Evolutionary conservation across 2,329 filamentous ascomycete genomes (phyloP), one percentile per base, ranked within the genome.

Genomic region (Cylindrodendrum hubeiense): DNA sequence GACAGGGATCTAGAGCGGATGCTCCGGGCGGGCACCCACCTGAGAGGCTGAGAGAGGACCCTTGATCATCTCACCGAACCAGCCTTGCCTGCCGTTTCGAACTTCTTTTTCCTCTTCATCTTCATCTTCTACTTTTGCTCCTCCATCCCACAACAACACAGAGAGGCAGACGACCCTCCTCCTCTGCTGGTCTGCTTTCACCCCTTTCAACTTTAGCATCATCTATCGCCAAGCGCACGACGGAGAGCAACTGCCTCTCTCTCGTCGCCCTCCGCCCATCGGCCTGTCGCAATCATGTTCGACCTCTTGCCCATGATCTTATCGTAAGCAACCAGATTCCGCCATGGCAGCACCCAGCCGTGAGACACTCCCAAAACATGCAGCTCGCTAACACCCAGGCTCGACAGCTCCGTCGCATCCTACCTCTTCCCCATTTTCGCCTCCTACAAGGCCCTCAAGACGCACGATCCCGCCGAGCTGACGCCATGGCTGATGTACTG

Each of bases 401-500:
- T 50, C 39, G 57, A 56, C 78, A 97, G 94, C 78, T 95, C 93
- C 68, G 81, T 95, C 78, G 90, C 93, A 64, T 97, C 95, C 61
- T 94, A 97, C 77, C 90, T 98, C 77, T 97, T 98, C 79, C 96
- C 96, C 55, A 90, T 98, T 69, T 98, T 97, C 83, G 95, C 95
- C 71, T 97, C 95, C 69, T 98, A 98, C 87, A 98, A 98, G 85
- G 95, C 96, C 52, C 91, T 99, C 77, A 95, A 96, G 82, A 95
- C 94, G 17, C 92, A 92, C 56, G 93, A 98, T 79, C 94, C 95
- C 2, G 91, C 93, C 39, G 90, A 97, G 77, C 87, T 98, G 65
- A 93, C 93, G 69, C 95, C 95, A 90, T 99, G 96, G 96, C 89
- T 98, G 71, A 98, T 98, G 92, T 99, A 98, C 87, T 99, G 95